phyloP scores from a whole-genome alignment of 2,329 filamentous ascomycete species.

The Claviceps humidiphila region DNA sequence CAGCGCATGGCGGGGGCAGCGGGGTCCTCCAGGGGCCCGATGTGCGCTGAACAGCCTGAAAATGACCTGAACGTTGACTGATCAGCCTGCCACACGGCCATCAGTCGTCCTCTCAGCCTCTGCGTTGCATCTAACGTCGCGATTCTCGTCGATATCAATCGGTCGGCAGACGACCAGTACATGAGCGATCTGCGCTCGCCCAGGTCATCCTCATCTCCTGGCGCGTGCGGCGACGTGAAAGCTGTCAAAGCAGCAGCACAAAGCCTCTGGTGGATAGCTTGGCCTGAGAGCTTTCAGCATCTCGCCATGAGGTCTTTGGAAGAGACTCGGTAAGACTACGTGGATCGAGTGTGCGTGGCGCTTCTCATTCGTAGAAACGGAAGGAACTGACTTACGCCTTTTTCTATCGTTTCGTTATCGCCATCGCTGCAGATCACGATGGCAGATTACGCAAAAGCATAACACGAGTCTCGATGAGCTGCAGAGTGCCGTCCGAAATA shows the following conservation, averaged over 20 bases:
- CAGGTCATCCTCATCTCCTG: neutral
- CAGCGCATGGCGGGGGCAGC: neutral
- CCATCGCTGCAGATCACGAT: constrained; percentile 41
- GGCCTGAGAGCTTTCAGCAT: neutral
- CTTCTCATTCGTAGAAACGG: neutral
- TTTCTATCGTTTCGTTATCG: neutral
- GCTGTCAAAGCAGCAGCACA: neutral
- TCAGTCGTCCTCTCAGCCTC: too few relatives aligned
- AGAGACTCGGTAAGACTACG: constrained; percentile 22
- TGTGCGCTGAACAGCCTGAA: neutral
- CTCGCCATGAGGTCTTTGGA: constrained; percentile 24
- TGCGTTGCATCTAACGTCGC: too few relatives aligned
- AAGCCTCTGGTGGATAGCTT: neutral
- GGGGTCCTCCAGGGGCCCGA: neutral
- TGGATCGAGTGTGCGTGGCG: neutral
- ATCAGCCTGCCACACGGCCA: too few relatives aligned
- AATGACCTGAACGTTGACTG: neutral
- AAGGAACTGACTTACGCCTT: neutral
- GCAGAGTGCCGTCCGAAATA: constrained; percentile 48
- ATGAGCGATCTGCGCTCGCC: too few relatives aligned
- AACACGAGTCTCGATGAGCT: constrained; percentile 46
- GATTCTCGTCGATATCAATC: too few relatives aligned
- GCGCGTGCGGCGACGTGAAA: neutral
- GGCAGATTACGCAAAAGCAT: constrained; percentile 49
- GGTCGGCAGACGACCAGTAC: too few relatives aligned